Base-by-base conservation (phyloP, 2,329 filamentous ascomycete genomes). In the Anthostomella pinea region DNA sequence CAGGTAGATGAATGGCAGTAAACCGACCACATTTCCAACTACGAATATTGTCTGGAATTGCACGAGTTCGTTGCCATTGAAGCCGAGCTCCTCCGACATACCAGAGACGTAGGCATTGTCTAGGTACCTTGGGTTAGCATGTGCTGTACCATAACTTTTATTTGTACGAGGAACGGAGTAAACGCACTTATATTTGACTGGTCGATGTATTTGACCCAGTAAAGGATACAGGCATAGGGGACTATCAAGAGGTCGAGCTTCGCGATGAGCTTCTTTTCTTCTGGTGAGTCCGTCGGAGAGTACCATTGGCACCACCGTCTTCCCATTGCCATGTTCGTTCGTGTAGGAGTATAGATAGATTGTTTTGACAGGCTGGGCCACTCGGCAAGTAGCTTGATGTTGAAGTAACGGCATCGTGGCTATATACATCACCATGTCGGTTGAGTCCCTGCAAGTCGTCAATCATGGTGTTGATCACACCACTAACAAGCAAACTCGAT, bases 181-280 rank as follows among this genome's bases (percentile, higher is more conserved):
- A 22, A 28, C 62, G 32, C 44, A 75, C 71, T 76, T 32, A 77
- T 63, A 36, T 77, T 77, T 3, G 68, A 59, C 45, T 76, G 72
- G 43, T 77, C 73, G 7, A 79, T 66, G 40, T 77, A 74, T 51
- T 77, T 77, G 33, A 71, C 66, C 68, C 73, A 79, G 43, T 77
- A 77, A 0, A 69, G 65, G 3, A 79, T 53, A 28, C 77, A 70
- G 0, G 72, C 73, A 47, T 77, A 79, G 0, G 73, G 73, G 0
- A 80, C 68, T 22, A 79, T 72, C 2, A 78, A 54, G 0, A 73
- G 53, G 41, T 80, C 75, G 9, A 80, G 64, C 49, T 79, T 79
- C 16, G 68, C 34, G 22, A 80, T 72, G 3, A 79, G 60, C 40
- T 62, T 66, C 25, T 70, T 62, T 44, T 79, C 73, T 36, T 70